These are phyloP conservation scores for Scenedesmus sp. DNA, from an alignment of 163 green algal species.

Conservation along the genomic window DNA sequence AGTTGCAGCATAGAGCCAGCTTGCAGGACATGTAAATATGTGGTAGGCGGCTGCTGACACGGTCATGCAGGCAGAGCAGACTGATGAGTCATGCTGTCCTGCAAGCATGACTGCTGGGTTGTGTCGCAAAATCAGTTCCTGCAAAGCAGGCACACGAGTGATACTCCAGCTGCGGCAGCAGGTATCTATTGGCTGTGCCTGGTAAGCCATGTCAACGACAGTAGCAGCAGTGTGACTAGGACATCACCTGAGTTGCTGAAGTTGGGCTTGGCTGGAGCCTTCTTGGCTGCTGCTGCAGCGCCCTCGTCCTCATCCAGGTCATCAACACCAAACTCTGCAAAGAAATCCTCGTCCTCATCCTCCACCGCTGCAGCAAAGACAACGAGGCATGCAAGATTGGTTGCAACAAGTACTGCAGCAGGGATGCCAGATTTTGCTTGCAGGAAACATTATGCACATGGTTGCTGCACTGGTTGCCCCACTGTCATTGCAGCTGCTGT, in stretches of 20 bases:
- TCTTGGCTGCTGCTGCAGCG: not conserved
- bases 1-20: not conserved
- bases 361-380: not conserved
- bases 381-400: not conserved
- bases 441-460: not conserved
- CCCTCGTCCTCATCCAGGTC: slow-evolving; percentile 29
- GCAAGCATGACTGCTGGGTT: not conserved
- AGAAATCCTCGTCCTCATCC: slow-evolving; percentile 21
- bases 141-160: not conserved
- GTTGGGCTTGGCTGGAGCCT: not conserved
- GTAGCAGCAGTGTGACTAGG: not conserved
- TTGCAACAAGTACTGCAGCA: not conserved
- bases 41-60: not conserved
- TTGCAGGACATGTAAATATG: not conserved
- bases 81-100: not conserved
- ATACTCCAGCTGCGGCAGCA: not conserved
- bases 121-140: not conserved
- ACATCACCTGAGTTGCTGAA: slow-evolving; percentile 30
- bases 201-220: not conserved
- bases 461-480: not conserved
- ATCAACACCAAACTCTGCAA: slow-evolving; percentile 26
- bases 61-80: not conserved
- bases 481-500: not conserved
- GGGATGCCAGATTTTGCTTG: not conserved
- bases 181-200: not conserved